Conservation (phyloP, 345 rosid species). For the Diplotaxis tenuifolia region DNA sequence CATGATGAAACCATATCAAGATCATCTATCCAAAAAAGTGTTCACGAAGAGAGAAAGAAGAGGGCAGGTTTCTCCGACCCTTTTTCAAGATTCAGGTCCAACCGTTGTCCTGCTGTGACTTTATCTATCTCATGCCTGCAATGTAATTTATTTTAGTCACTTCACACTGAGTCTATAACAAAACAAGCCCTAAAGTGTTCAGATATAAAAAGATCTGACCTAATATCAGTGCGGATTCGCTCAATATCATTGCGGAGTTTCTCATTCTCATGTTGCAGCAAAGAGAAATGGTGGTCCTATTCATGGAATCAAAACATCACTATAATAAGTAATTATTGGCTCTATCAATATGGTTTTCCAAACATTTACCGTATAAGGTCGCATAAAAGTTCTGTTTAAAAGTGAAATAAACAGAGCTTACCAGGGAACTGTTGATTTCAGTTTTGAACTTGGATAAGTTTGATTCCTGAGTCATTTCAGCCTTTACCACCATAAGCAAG, state of each 20-base stretch:
- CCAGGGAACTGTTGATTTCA: conserved; percentile 71
- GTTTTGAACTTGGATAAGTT: conserved; percentile 78
- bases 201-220: conserved; percentile 38
- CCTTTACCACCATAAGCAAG: conserved; percentile 40
- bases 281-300: conserved; percentile 71
- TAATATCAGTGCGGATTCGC: conserved; percentile 72
- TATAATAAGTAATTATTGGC: background rate
- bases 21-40: background rate
- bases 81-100: conserved; percentile 91
- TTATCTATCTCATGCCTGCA: conserved; percentile 86
- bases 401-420: conserved; percentile 21
- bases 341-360: background rate
- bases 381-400: background rate
- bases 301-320: background rate
- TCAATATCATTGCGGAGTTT: conserved; percentile 75
- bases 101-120: conserved; percentile 81
- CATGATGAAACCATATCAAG: background rate
- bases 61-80: conserved; percentile 43
- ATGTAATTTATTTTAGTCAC: background rate
- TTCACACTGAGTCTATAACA: conserved; percentile 13
- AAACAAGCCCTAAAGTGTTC: background rate
- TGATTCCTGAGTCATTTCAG: conserved; percentile 68
- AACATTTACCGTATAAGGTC: background rate
- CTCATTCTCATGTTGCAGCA: conserved; percentile 87
- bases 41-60: conserved; percentile 3